phyloP scores from a whole-genome alignment of 129 eudicot species.

The Helichrysum umbraculigerum region DNA sequence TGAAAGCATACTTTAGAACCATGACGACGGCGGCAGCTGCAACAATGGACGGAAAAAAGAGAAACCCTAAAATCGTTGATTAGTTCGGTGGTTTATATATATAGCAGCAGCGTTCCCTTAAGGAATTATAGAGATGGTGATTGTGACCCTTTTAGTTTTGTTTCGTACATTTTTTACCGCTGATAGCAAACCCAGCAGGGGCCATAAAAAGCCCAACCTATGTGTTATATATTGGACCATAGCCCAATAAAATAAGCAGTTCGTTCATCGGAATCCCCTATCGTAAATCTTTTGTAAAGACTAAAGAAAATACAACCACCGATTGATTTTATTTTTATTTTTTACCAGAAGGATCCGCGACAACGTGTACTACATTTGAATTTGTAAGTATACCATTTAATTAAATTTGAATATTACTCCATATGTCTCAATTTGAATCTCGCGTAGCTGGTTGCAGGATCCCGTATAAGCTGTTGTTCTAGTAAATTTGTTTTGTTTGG shows the following conservation, averaged over 20 bases:
- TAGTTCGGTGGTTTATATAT: neutral
- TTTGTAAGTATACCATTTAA: too few relatives aligned
- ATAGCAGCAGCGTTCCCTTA: neutral
- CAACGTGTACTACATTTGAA: too few relatives aligned
- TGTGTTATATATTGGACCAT: neutral
- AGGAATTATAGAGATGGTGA: neutral
- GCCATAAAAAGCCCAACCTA: neutral
- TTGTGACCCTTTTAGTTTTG: neutral
- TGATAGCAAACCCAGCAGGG: neutral
- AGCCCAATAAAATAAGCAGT: neutral
- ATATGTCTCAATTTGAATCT: too few relatives aligned
- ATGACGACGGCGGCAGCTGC: conserved; percentile 33
- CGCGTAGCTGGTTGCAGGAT: too few relatives aligned
- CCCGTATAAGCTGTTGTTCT: too few relatives aligned
- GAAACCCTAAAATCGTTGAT: neutral
- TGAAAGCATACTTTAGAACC: conserved; percentile 59
- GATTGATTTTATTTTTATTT: too few relatives aligned
- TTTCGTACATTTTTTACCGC: neutral
- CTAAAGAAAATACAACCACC: too few relatives aligned
- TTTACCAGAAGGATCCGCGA: too few relatives aligned
- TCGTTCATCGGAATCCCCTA: too few relatives aligned
- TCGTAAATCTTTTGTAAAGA: too few relatives aligned
- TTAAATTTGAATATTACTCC: too few relatives aligned
- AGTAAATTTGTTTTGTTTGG: too few relatives aligned
- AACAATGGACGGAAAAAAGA: neutral